Evolutionary conservation across 78 protist species (phyloP).

Genomic region (Planoprotostelium fungivorum): DNA sequence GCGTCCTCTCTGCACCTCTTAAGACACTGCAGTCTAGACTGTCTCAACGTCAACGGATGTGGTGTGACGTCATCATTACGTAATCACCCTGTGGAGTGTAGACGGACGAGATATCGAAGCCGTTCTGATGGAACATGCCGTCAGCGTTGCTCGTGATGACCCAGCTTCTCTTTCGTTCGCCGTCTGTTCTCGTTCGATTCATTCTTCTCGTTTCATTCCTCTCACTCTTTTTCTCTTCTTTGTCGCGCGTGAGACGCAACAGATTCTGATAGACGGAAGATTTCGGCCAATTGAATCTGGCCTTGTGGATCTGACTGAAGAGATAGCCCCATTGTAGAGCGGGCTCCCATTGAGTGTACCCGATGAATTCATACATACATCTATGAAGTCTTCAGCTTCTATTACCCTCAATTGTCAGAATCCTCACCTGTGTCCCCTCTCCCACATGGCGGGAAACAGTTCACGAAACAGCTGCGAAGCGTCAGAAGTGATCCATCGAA

Average conservation of each 20-base stretch:
- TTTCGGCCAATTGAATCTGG: constrained; percentile 18
- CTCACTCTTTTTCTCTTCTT: neutral
- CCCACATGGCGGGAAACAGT: constrained; percentile 26
- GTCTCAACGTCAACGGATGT: neutral
- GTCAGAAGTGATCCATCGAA: neutral
- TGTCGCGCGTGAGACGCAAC: neutral
- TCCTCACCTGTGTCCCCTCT: constrained; percentile 13
- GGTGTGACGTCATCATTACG: neutral
- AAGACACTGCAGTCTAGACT: constrained; percentile 14
- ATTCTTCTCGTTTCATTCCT: neutral
- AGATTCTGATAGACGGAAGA: neutral
- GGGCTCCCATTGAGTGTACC: constrained; percentile 12
- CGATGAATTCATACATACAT: constrained; percentile 25
- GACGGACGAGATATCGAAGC: constrained; percentile 8
- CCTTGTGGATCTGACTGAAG: constrained; percentile 1
- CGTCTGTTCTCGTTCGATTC: neutral
- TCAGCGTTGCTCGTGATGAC: constrained; percentile 35
- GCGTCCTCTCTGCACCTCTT: constrained; percentile 12
- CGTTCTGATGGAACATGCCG: constrained; percentile 38
- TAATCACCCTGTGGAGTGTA: constrained; percentile 37
- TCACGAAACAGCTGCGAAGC: neutral
- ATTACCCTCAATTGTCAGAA: no score
- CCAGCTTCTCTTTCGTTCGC: neutral
- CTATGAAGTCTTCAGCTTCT: no score
- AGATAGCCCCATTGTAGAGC: constrained; percentile 30